Evolutionary conservation across 2,329 filamentous ascomycete species (phyloP).

Genomic region (Sporothrix pseudoabietina): DNA sequence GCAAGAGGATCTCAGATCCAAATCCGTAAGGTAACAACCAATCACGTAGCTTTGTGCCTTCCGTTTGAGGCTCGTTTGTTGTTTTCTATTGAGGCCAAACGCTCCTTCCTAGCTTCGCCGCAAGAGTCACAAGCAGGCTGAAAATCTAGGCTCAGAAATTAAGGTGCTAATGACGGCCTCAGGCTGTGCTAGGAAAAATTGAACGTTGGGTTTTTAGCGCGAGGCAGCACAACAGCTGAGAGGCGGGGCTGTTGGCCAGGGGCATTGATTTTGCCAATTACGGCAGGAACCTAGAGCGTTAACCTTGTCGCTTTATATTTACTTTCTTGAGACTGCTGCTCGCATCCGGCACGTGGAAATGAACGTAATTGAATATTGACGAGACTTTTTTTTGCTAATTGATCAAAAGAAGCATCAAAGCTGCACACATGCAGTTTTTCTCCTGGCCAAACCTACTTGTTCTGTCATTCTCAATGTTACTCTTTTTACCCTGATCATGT

Average conservation of each 20-base stretch:
- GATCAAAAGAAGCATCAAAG: too few species aligned
- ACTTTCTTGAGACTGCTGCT: too few species aligned
- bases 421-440: too few species aligned
- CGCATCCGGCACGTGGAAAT: too few species aligned
- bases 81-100: constrained; percentile 17
- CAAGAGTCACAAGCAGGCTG: constrained; percentile 17
- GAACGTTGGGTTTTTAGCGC: constrained; percentile 6
- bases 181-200: constrained; percentile 5
- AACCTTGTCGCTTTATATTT: neutral
- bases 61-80: neutral
- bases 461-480: too few species aligned
- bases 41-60: neutral
- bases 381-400: too few species aligned
- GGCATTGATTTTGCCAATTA: neutral
- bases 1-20: neutral
- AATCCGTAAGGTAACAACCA: neutral
- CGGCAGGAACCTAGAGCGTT: neutral
- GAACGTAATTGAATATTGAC: too few species aligned
- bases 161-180: neutral
- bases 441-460: too few species aligned
- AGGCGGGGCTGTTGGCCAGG: neutral
- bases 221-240: constrained; percentile 10
- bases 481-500: neutral
- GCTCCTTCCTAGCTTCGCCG: constrained; percentile 16
- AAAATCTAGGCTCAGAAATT: neutral